Conservation (phyloP, 2,329 filamentous ascomycete species). For the Trichoderma sp. region DNA sequence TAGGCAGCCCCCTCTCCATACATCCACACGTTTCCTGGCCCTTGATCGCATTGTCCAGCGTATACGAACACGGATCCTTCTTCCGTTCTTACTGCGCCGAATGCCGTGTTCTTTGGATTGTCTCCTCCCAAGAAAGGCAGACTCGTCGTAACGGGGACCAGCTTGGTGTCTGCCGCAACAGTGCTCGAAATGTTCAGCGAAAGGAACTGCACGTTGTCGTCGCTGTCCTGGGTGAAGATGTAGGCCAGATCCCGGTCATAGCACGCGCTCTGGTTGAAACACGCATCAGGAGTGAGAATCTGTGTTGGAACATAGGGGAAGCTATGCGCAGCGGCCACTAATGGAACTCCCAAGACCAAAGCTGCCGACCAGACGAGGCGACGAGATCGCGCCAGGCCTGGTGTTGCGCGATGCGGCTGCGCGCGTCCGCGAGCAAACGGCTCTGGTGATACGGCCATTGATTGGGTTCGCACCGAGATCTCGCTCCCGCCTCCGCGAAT, state of each 20-base stretch:
- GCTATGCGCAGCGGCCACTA: slow-evolving; percentile 39
- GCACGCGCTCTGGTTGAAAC: slow-evolving; percentile 39
- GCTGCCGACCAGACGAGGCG: slow-evolving; percentile 1
- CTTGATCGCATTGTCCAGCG: slow-evolving; percentile 65
- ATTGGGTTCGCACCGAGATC: not conserved
- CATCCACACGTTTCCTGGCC: slow-evolving; percentile 62
- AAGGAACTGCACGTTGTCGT: slow-evolving; percentile 50
- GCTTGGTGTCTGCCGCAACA: slow-evolving; percentile 46
- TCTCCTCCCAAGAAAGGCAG: slow-evolving; percentile 59
- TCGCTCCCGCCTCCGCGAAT: not conserved
- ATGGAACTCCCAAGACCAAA: not conserved
- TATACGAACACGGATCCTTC: slow-evolving; percentile 71
- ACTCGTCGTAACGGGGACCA: slow-evolving; percentile 50
- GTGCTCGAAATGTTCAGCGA: slow-evolving; percentile 62
- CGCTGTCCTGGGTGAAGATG: slow-evolving; percentile 59
- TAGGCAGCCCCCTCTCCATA: slow-evolving; percentile 49
- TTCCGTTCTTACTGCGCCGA: slow-evolving; percentile 63
- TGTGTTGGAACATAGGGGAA: slow-evolving; percentile 77
- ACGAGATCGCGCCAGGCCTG: not conserved
- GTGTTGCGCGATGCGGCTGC: slow-evolving; percentile 16
- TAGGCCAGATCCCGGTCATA: slow-evolving; percentile 56
- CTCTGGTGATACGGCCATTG: slow-evolving; percentile 15
- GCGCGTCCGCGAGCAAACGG: slow-evolving; percentile 6
- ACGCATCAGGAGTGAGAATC: slow-evolving; percentile 56
- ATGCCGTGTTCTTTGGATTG: slow-evolving; percentile 50